Base-by-base conservation (phyloP, 306 rosid genomes). In the Dryas alaskensis region DNA sequence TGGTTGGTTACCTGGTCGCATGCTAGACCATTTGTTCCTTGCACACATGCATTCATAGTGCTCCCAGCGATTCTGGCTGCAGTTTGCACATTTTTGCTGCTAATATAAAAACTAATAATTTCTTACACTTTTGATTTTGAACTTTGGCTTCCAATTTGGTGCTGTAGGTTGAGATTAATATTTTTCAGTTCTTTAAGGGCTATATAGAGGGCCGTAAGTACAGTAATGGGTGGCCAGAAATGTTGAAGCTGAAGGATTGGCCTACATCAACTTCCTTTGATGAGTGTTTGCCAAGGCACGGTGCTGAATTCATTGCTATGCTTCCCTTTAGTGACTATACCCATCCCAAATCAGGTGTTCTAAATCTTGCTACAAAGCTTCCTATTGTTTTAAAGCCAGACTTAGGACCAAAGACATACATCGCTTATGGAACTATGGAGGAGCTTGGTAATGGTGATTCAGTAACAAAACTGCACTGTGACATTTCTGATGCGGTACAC, bases 241-340 rank as follows among this genome's bases (percentile, higher is more conserved):
- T 88, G 89, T 72, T 88, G 75, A 88, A 88, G 84, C 85, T 88
- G 52, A 88, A 88, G 81, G 92, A 88, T 75, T 88, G 92, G 89
- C 92, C 92, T 75, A 79, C 92, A 47, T 79, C 92, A 79, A 88
- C 81, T 79, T 79, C 73, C 60, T 88, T 88, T 58, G 92, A 88
- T 73, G 86, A 88, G 75, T 88, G 92, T 78, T 80, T 88, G 63
- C 92, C 89, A 9, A 81, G 92, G 80, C 92, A 88, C 60, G 82
- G 86, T 52, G 85, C 86, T 25, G 92, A 88, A 81, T 88, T 79
- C 73, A 49, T 77, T 59, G 77, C 88, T 10, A 85, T 88, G 92
- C 88, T 88, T 77, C 92, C 92, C 51, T 88, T 81, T 50, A 60
- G 80, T 72, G 92, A 88, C 69, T 85, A 88, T 70, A 83, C 89